Base-by-base conservation (phyloP, 169 alveolate species). In the Plasmodium vinckei region DNA sequence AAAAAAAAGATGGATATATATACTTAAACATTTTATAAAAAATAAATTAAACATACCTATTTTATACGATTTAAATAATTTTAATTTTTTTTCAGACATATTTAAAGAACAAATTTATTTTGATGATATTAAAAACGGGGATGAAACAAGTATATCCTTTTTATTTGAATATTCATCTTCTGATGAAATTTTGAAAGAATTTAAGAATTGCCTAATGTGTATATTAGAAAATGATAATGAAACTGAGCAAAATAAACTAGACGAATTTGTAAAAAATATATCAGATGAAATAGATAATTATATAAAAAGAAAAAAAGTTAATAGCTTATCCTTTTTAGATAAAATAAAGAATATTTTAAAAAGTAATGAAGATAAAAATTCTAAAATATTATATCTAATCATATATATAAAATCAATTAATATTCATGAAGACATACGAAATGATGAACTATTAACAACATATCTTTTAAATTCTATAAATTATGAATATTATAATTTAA, bases 1-100 rank as follows among this genome's bases (percentile, higher is more conserved):
- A 65, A 86, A 86, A 54, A 86, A 86, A 54, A 86, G 91, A 47
- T 86, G 91, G 91, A 59, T 70, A 7, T 86, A 86, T 53, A 86
- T 86, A 59, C 53, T 86, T 17, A 86, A 86, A 51, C 91, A 86
- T 42, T 86, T 86, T 46, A 25, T 86, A n/a, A 53, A 27, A 9
- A 86, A 70, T 21, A 86, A 86, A 46, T 46, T 86, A 59, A 57
- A 86, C 23, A 70, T 86, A 4, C 61, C 91, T n/a, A 1, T 64
- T 7, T 46, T 86, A 46, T 19, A 70, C 3, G 54, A 70, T 13
- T 70, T 86, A 13, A 72, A 57, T 39, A 70, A 56, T 49, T 59
- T 86, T 10, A 70, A 56, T 23, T 86, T 86, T 19, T 86, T 86
- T 60, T 15, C 87, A 9, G 71, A 63, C 19, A 2, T 86, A 60